Percentiles rank a stretch among this genome's conserved stretches.
Conservation (phyloP, 768 basidiomycete genomes). For the Podaxis carcinomalis region DNA sequence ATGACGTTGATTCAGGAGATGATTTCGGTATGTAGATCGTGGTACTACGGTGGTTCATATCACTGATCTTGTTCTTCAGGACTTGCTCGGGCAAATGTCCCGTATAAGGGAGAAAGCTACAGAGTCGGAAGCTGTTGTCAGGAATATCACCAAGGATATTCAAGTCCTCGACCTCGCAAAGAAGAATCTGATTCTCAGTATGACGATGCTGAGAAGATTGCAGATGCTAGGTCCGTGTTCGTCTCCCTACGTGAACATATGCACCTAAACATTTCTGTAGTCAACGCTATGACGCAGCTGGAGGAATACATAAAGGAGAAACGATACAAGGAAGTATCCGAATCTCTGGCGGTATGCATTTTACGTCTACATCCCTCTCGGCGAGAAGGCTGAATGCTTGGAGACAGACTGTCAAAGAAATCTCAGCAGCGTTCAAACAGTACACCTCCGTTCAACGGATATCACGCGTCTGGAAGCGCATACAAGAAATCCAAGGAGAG, state of each 20-base stretch:
- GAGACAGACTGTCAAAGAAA: constrained; percentile 79
- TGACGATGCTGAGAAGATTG: constrained; percentile 85
- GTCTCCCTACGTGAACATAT: background rate
- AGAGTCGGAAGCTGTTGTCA: constrained; percentile 94
- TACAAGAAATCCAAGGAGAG: constrained; percentile 79
- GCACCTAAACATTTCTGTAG: constrained; percentile 32
- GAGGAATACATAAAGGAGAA: constrained; percentile 74
- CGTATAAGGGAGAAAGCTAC: constrained; percentile 95
- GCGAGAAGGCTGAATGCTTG: background rate
- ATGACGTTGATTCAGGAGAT: constrained; percentile 94
- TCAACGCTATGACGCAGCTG: constrained; percentile 77
- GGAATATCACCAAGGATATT: constrained; percentile 94
- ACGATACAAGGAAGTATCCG: constrained; percentile 79
- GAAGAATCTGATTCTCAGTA: constrained; percentile 84
- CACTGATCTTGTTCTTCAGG: constrained; percentile 41
- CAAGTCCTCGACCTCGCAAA: constrained; percentile 92
- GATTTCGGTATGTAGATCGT: constrained; percentile 70
- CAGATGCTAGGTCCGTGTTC: constrained; percentile 83
- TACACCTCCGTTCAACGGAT: constrained; percentile 76
- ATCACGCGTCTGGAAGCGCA: constrained; percentile 69
- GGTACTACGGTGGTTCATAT: background rate
- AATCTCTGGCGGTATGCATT: constrained; percentile 63
- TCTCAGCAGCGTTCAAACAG: constrained; percentile 75
- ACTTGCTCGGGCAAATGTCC: constrained; percentile 92
- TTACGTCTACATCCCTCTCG: background rate